Evolutionary conservation across 768 basidiomycete species (phyloP).

Genomic region (Tricholoma sp.): DNA sequence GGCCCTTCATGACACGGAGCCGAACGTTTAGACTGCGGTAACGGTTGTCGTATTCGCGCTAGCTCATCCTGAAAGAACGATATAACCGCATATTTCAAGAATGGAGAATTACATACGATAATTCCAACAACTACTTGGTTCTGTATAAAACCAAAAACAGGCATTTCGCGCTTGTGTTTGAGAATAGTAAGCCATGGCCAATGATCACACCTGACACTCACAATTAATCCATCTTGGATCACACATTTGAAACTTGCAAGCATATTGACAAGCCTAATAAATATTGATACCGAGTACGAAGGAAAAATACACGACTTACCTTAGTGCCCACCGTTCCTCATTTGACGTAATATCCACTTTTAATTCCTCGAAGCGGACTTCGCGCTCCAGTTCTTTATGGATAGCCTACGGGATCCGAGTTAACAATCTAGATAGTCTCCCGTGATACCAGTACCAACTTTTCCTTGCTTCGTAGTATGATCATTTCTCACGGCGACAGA

Average conservation of each 20-base stretch:
- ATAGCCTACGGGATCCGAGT: conserved; percentile 41
- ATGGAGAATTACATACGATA: conserved; percentile 47
- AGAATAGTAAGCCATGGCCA: background rate
- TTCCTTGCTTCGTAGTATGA: conserved; percentile 45
- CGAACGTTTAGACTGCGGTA: conserved; percentile 6
- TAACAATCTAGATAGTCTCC: background rate
- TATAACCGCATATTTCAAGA: background rate
- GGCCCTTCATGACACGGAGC: conserved; percentile 1
- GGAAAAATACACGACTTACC: conserved; percentile 36
- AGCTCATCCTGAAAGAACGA: conserved; percentile 46
- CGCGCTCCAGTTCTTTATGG: conserved; percentile 73
- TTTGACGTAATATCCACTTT: conserved; percentile 42
- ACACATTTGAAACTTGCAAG: conserved; percentile 58
- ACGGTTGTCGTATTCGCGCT: conserved; percentile 20
- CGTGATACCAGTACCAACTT: conserved; percentile 31
- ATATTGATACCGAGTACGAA: background rate
- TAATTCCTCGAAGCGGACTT: conserved; percentile 57
- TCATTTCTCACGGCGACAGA: conserved; percentile 53
- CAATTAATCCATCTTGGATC: conserved; percentile 41
- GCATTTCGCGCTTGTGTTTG: conserved; percentile 65
- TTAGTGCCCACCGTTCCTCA: conserved; percentile 78
- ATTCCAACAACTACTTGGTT: conserved; percentile 64
- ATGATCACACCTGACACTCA: conserved; percentile 21
- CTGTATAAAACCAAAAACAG: conserved; percentile 74
- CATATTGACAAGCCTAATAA: conserved; percentile 66